Evolutionary conservation across 352 stramenopile species (phyloP).

Genomic region (Plasmopara viticola): DNA sequence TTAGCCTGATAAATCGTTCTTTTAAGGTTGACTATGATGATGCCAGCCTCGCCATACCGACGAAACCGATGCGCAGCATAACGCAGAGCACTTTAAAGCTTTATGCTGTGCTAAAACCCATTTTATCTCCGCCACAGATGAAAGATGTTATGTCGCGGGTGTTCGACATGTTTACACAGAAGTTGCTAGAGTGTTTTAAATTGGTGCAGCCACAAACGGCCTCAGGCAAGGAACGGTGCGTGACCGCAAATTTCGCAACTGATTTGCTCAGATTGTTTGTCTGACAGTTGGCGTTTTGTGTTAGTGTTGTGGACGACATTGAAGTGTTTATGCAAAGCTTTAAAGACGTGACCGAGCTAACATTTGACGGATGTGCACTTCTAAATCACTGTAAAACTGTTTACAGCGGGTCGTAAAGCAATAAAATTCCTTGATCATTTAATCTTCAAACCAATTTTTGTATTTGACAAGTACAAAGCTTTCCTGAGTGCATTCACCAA

Average conservation of each 20-base stretch:
- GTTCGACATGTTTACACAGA: slow-evolving; percentile 85
- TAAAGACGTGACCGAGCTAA: slow-evolving; percentile 53
- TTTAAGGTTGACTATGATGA: slow-evolving; percentile 73
- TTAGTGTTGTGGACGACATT: slow-evolving; percentile 68
- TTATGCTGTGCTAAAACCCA: slow-evolving; percentile 89
- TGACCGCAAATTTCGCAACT: background rate
- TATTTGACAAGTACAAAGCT: no score
- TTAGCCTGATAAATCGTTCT: slow-evolving; percentile 18
- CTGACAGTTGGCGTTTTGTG: background rate
- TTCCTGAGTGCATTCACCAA: no score
- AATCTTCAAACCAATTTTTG: no score
- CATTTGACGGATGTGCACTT: slow-evolving; percentile 59
- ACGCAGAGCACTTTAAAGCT: slow-evolving; percentile 93
- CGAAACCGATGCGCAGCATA: slow-evolving; percentile 90
- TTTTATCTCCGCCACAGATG: slow-evolving; percentile 92
- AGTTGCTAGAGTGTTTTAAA: slow-evolving; percentile 87
- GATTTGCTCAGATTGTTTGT: background rate
- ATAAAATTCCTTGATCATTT: background rate
- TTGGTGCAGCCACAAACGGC: slow-evolving; percentile 67
- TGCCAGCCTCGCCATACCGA: slow-evolving; percentile 46
- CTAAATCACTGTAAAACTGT: slow-evolving; percentile 53
- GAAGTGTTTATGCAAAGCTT: slow-evolving; percentile 70
- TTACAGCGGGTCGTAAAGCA: slow-evolving; percentile 39
- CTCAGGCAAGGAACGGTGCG: slow-evolving; percentile 65
- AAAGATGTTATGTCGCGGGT: slow-evolving; percentile 92